These are phyloP conservation scores for Phytophthora ramorum DNA, from an alignment of 352 stramenopile species.

Conservation along the genomic window DNA sequence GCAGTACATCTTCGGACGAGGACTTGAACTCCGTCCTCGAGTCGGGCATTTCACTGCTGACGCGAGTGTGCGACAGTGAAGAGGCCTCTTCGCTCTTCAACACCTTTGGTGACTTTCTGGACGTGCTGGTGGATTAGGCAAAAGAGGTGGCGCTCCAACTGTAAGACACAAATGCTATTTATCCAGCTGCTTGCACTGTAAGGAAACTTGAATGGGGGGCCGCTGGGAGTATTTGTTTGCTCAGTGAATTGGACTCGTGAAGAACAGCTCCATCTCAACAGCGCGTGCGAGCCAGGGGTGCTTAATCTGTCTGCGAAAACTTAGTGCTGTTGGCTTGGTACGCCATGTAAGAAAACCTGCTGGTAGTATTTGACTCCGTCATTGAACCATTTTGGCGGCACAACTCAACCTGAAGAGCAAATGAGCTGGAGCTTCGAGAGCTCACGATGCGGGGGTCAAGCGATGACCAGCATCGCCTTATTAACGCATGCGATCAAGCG, in stretches of 20 bases:
- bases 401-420: too few relatives aligned
- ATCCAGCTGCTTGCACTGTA: not conserved
- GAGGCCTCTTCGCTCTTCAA: slow-evolving; percentile 72
- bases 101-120: slow-evolving; percentile 73
- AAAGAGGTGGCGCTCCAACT: slow-evolving; percentile 1
- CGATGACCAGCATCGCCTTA: not conserved
- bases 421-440: too few relatives aligned
- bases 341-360: too few relatives aligned
- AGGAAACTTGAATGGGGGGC: not conserved
- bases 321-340: too few relatives aligned
- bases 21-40: slow-evolving; percentile 47
- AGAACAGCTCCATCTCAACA: too few relatives aligned
- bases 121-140: slow-evolving; percentile 60
- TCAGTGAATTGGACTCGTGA: not conserved
- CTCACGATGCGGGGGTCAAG: not conserved
- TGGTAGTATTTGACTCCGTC: too few relatives aligned
- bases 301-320: too few relatives aligned
- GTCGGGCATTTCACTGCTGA: slow-evolving; percentile 59
- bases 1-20: slow-evolving; percentile 16
- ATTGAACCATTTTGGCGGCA: too few relatives aligned
- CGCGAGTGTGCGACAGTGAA: slow-evolving; percentile 64
- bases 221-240: not conserved
- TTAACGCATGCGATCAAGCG: not conserved
- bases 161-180: slow-evolving; percentile 9
- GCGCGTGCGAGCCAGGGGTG: too few relatives aligned